phyloP scores from a whole-genome alignment of 148 eudicot species.

The Chenopodium formosanum region DNA sequence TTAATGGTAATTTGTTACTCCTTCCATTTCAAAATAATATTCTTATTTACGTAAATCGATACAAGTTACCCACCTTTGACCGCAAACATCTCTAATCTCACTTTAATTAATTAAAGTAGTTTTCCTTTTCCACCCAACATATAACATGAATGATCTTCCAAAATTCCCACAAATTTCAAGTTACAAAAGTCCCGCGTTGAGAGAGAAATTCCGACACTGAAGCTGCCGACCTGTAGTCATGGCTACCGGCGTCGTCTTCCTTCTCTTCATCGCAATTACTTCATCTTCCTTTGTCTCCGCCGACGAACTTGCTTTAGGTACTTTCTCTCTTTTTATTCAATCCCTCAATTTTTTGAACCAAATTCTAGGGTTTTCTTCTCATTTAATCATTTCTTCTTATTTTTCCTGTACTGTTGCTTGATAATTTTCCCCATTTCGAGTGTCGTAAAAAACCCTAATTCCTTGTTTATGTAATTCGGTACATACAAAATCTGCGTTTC shows the following conservation, averaged over 20 bases:
- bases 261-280: slow-evolving; percentile 24
- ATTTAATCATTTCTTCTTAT: neutral
- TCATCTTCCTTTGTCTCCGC: slow-evolving; percentile 3
- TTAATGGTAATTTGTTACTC: no score
- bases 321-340: neutral
- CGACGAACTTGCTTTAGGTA: slow-evolving; percentile 41
- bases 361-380: slow-evolving; percentile 29
- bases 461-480: no score
- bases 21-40: no score
- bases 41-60: no score
- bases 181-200: neutral
- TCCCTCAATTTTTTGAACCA: neutral
- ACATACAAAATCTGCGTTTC: no score
- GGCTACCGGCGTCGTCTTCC: slow-evolving; percentile 17
- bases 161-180: neutral
- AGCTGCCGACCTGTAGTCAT: neutral
- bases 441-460: no score
- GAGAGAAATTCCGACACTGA: neutral
- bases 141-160: neutral
- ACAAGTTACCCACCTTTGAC: no score
- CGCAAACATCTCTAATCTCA: no score
- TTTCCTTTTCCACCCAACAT: no score
- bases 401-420: no score
- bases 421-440: neutral
- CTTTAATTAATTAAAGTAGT: no score